Conservation (phyloP, 768 basidiomycete genomes). For the Lactarius evosmus region DNA sequence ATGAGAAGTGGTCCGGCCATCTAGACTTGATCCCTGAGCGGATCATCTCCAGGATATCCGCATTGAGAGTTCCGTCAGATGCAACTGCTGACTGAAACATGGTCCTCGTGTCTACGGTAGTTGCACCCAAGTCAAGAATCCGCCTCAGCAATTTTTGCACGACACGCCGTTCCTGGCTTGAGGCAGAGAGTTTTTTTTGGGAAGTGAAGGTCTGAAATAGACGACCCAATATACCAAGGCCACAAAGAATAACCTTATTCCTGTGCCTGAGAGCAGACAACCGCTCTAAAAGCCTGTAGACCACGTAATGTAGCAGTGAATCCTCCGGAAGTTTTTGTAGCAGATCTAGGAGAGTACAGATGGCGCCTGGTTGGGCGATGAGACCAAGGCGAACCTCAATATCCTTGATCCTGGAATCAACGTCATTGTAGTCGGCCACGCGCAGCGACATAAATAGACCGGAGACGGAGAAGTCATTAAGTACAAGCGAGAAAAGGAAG, state of each 20-base stretch:
- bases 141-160: constrained; percentile 61
- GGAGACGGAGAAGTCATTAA: constrained; percentile 59
- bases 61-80: constrained; percentile 50
- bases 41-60: constrained; percentile 66
- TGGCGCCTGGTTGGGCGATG: constrained; percentile 58
- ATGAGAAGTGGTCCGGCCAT: constrained; percentile 77
- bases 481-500: constrained; percentile 62
- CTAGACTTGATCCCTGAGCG: constrained; percentile 67
- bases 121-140: constrained; percentile 74
- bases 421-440: constrained; percentile 41
- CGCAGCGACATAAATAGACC: constrained; percentile 53
- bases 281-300: constrained; percentile 61
- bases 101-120: constrained; percentile 56
- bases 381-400: constrained; percentile 41
- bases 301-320: constrained; percentile 45
- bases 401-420: constrained; percentile 43
- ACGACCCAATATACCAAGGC: constrained; percentile 50
- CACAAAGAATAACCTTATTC: constrained; percentile 66
- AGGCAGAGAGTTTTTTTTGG: constrained; percentile 30
- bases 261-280: constrained; percentile 59
- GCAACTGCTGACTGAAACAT: constrained; percentile 59
- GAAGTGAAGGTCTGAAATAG: constrained; percentile 49
- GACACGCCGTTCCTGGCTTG: constrained; percentile 52
- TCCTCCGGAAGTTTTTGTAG: constrained; percentile 39
- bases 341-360: constrained; percentile 57